Conservation (phyloP, 2,329 filamentous ascomycete genomes). For the Exophiala viscosa region DNA sequence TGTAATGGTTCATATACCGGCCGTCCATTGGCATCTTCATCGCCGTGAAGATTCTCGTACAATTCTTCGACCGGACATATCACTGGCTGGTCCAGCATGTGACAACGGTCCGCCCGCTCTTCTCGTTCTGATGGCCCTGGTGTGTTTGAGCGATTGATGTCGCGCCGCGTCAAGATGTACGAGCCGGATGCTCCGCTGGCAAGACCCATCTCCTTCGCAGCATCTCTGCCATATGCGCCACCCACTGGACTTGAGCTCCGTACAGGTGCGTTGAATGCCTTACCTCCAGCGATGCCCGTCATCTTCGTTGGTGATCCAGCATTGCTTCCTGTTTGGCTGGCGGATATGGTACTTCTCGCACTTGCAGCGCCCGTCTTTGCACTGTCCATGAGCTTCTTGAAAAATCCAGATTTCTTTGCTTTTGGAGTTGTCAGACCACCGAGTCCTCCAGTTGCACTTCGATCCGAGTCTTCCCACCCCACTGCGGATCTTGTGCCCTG, state of each 20-base stretch:
- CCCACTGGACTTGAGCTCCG: slow-evolving; percentile 32
- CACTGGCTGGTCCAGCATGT: slow-evolving; percentile 89
- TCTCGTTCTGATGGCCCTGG: slow-evolving; percentile 81
- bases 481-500: slow-evolving; percentile 61
- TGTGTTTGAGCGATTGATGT: slow-evolving; percentile 93
- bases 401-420: slow-evolving; percentile 80
- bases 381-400: slow-evolving; percentile 91
- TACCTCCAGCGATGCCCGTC: slow-evolving; percentile 53
- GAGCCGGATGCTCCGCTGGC: slow-evolving; percentile 57
- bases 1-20: slow-evolving; percentile 67
- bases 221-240: slow-evolving; percentile 44
- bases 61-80: slow-evolving; percentile 87
- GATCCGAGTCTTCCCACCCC: slow-evolving; percentile 51
- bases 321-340: slow-evolving; percentile 49
- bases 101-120: slow-evolving; percentile 82
- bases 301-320: slow-evolving; percentile 50
- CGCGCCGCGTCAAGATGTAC: slow-evolving; percentile 96
- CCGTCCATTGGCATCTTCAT: slow-evolving; percentile 80
- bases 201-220: slow-evolving; percentile 68
- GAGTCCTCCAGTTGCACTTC: slow-evolving; percentile 58
- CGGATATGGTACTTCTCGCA: slow-evolving; percentile 77
- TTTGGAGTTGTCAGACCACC: slow-evolving; percentile 75
- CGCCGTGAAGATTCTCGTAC: slow-evolving; percentile 77
- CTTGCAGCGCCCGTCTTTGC: slow-evolving; percentile 92
- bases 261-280: slow-evolving; percentile 24